Percentiles rank a stretch among this genome's conserved stretches.
phyloP scores from a whole-genome alignment of 805 yeast genomes.

The Saccharomyces mikatae region DNA sequence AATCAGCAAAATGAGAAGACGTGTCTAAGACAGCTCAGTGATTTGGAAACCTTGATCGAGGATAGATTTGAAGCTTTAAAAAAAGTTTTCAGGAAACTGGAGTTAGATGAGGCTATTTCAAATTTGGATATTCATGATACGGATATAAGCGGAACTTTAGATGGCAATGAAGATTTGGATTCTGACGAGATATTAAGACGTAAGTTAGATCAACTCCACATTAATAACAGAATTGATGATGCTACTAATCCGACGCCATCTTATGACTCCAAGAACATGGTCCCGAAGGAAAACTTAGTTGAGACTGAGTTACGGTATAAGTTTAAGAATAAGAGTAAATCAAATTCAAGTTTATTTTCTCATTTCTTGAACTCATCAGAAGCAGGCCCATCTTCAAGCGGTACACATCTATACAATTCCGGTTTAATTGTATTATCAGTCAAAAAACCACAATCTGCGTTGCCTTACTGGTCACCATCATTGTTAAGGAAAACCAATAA shows the following conservation, averaged over 20 bases:
- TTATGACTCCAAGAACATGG: constrained; percentile 9
- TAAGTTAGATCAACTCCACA: constrained; percentile 26
- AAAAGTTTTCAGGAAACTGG: constrained; percentile 17
- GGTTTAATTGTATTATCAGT: constrained; percentile 30
- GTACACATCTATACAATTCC: constrained; percentile 8
- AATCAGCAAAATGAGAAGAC: constrained; percentile 13
- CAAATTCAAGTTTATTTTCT: constrained; percentile 16
- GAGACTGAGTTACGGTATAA: constrained; percentile 27
- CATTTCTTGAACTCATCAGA: constrained; percentile 13
- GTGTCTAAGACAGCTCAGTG: constrained; percentile 17
- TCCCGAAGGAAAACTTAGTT: constrained; percentile 9
- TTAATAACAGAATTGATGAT: constrained; percentile 17
- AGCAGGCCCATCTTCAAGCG: constrained; percentile 4
- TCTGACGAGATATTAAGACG: constrained; percentile 21
- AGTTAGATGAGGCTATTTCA: constrained; percentile 18
- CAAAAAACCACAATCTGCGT: constrained; percentile 28
- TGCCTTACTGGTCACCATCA: constrained; percentile 34
- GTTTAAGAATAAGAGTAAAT: constrained; percentile 16
- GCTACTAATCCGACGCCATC: constrained; percentile 3
- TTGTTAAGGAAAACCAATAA: constrained; percentile 32
- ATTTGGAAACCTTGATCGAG: constrained; percentile 17
- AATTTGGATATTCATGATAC: constrained; percentile 21
- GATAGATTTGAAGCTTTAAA: constrained; percentile 24
- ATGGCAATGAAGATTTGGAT: constrained; percentile 14
- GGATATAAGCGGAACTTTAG: constrained; percentile 24